Conservation (phyloP, 352 stramenopile species). For the Phytophthora boehmeriae region DNA sequence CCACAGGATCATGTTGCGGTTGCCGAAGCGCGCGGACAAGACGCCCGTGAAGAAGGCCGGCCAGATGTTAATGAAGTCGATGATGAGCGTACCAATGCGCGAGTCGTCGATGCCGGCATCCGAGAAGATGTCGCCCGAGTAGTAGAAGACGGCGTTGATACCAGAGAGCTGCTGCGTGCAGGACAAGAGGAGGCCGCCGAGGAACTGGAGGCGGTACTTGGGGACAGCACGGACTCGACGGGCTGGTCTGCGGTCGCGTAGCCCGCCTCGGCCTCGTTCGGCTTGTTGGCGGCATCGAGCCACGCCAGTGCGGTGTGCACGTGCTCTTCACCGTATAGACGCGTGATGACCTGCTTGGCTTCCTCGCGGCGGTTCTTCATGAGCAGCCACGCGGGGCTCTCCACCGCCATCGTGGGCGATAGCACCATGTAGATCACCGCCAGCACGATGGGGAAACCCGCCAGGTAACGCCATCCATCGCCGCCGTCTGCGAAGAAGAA, state of each 20-base stretch:
- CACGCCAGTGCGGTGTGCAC: constrained; percentile 8
- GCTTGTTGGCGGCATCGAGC: constrained; percentile 10
- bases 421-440: constrained; percentile 36
- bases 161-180: constrained; percentile 24
- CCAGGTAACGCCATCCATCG: constrained; percentile 48
- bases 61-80: constrained; percentile 32
- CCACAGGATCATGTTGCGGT: constrained; percentile 60
- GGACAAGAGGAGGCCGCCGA: constrained; percentile 9
- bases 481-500: constrained; percentile 16
- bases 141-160: constrained; percentile 30
- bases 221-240: constrained; percentile 9
- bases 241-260: neutral
- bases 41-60: constrained; percentile 35
- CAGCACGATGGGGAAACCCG: constrained; percentile 48
- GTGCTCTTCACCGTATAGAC: constrained; percentile 21
- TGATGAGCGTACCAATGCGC: constrained; percentile 27
- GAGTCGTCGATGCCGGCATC: constrained; percentile 26
- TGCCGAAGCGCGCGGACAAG: constrained; percentile 47
- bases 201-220: constrained; percentile 17
- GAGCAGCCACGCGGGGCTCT: constrained; percentile 39
- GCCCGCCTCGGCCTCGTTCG: neutral
- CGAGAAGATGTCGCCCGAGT: constrained; percentile 20
- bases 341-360: constrained; percentile 8
- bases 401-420: constrained; percentile 39
- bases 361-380: constrained; percentile 12